phyloP scores from a whole-genome alignment of 106 monocot genomes.

The Dendrobium nobile region DNA sequence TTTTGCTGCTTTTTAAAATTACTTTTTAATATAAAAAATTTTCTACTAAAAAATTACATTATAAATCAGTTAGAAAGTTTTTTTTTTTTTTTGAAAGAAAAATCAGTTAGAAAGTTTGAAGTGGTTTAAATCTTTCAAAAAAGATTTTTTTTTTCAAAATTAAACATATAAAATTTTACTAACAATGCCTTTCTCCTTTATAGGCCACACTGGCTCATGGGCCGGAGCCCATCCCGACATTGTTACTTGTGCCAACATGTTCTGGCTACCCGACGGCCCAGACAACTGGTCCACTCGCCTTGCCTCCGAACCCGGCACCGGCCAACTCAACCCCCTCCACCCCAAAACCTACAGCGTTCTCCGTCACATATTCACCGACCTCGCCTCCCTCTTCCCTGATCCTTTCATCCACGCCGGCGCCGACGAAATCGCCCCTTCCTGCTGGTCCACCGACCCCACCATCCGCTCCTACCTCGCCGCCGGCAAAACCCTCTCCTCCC shows the following conservation, averaged over 20 bases:
- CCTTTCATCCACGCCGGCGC: constrained; percentile 67
- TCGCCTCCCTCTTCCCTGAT: constrained; percentile 63
- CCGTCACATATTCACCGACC: constrained; percentile 50
- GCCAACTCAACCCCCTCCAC: constrained; percentile 83
- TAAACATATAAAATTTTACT: no score
- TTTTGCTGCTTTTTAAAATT: no score
- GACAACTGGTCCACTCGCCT: constrained; percentile 26
- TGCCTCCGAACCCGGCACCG: constrained; percentile 75
- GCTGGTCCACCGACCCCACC: constrained; percentile 61
- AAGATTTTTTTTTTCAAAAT: no score
- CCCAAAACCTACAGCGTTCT: constrained; percentile 69
- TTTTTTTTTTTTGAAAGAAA: no score
- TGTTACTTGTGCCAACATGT: constrained; percentile 66
- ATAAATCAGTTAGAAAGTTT: no score
- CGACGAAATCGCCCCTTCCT: constrained; percentile 68
- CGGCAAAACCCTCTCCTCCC: constrained; percentile 43
- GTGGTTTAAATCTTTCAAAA: no score
- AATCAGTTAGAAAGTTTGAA: no score
- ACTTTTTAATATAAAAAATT: no score
- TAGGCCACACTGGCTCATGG: constrained; percentile 91
- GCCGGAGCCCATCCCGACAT: constrained; percentile 78
- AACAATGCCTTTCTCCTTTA: neutral
- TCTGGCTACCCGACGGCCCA: constrained; percentile 53
- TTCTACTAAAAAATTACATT: no score
- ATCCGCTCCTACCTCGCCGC: constrained; percentile 36